Evolutionary conservation across 768 basidiomycete species (phyloP).

Genomic region (Leucocoprinus birnbaumii): DNA sequence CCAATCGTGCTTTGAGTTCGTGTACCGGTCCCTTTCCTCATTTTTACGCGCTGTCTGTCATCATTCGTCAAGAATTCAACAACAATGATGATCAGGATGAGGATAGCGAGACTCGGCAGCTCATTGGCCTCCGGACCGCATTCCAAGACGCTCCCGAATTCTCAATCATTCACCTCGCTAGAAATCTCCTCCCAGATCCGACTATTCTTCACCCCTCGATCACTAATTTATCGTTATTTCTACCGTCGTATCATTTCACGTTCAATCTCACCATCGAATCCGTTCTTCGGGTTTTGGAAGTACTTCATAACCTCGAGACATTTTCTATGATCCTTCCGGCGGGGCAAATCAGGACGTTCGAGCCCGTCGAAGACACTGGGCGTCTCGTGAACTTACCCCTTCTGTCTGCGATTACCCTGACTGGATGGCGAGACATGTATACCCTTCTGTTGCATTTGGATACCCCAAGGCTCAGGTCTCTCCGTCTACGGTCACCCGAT

Average conservation of each 20-base stretch:
- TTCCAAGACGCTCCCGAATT: slow-evolving; percentile 33
- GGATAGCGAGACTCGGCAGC: slow-evolving; percentile 17
- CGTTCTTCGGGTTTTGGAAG: slow-evolving; percentile 29
- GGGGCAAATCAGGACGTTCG: slow-evolving; percentile 25
- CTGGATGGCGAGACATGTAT: slow-evolving; percentile 4
- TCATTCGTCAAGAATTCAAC: slow-evolving; percentile 27
- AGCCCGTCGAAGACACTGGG: slow-evolving; percentile 14
- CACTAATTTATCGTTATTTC: slow-evolving; percentile 29
- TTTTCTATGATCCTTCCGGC: slow-evolving; percentile 37
- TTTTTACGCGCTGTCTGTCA: slow-evolving; percentile 30
- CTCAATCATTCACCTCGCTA: slow-evolving; percentile 27
- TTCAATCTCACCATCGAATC: slow-evolving; percentile 19
- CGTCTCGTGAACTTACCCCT: slow-evolving; percentile 19
- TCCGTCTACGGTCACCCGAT: slow-evolving; percentile 39
- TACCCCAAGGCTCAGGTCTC: slow-evolving; percentile 22
- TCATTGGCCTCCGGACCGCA: slow-evolving; percentile 25
- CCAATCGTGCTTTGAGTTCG: slow-evolving; percentile 34
- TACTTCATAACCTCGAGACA: slow-evolving; percentile 35
- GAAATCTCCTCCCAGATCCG: slow-evolving; percentile 30
- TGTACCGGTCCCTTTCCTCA: slow-evolving; percentile 33
- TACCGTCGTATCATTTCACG: slow-evolving; percentile 21
- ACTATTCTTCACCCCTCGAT: slow-evolving; percentile 30
- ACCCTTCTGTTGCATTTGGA: slow-evolving; percentile 20
- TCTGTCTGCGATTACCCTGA: slow-evolving; percentile 25
- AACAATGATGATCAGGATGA: slow-evolving; percentile 14